Base-by-base conservation (phyloP, 2,329 filamentous ascomycete genomes). In the Penicillium sp. region DNA sequence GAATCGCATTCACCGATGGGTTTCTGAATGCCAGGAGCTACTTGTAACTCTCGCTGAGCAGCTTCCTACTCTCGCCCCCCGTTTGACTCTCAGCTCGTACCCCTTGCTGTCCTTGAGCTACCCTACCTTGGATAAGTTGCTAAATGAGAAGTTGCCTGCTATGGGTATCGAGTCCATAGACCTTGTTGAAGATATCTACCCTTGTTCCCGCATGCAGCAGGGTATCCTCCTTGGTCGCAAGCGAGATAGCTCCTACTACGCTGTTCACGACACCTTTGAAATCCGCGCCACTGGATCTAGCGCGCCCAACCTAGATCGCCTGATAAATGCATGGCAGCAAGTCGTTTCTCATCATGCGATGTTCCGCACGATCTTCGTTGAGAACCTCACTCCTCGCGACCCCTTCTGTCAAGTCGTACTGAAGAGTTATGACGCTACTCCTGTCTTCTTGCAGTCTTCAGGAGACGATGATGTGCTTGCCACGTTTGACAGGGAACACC, bases 51-150 rank as follows among this genome's bases (percentile, higher is more conserved):
- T 75, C 10, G 67, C 69, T 0, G 60, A 67, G 30, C 55, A 62
- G 38, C 57, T 76, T 4, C 63, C 57, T 2, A 53, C 61, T 4
- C 56, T 71, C 42, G 16, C 61, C 2, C 61, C 66, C 4, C 67
- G 57, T 4, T 58, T 65, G 25, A 80, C 78, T 0, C 53, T 77
- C 9, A 76, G 72, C 54, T 77, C 78, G 31, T 79, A 76, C 49
- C 75, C 77, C 0, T 70, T 82, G 40, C 67, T 81, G 5, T 72
- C 74, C 1, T 64, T 79, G 53, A 75, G 69, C 1, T 78, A 82
- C 38, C 59, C 72, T 0, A 68, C 68, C 9, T 69, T 82, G 37
- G 61, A 75, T 0, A 70, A 61, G 7, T 55, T 81, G 58, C 55
- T 73, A 0, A 60, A 55, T 1, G 62, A 72, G 7, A 77, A 69